These are phyloP conservation scores for Dendrobium huoshanense DNA, from an alignment of 106 monocot species.

Conservation along the genomic window DNA sequence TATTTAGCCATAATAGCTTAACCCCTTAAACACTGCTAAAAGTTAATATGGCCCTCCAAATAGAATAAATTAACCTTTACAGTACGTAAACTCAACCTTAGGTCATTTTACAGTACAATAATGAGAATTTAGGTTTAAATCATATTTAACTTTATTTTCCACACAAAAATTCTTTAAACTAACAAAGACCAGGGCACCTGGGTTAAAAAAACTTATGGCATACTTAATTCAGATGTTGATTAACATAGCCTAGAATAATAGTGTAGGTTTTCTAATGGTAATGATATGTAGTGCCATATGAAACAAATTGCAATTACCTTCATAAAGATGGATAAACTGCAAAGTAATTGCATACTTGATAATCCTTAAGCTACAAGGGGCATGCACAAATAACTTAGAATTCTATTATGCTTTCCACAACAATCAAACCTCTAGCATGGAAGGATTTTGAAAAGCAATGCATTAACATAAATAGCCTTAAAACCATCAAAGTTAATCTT, in stretches of 20 bases:
- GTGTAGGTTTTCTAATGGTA: neutral
- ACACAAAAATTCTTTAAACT: neutral
- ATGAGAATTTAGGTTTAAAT: neutral
- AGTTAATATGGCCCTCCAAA: too few relatives aligned
- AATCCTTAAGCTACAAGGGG: too few relatives aligned
- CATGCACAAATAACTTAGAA: too few relatives aligned
- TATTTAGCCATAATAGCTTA: too few relatives aligned
- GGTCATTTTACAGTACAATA: neutral
- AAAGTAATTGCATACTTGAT: too few relatives aligned
- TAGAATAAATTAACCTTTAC: too few relatives aligned
- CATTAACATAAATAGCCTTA: too few relatives aligned
- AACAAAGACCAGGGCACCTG: neutral
- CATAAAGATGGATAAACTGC: neutral
- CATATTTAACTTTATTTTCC: neutral
- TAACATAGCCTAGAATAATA: neutral
- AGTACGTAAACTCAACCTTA: neutral
- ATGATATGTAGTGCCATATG: neutral
- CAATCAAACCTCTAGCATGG: too few relatives aligned
- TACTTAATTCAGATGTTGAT: neutral
- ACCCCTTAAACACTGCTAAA: too few relatives aligned
- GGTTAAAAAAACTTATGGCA: neutral
- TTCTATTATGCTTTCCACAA: too few relatives aligned
- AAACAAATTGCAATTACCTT: neutral
- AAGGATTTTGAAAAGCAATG: too few relatives aligned
- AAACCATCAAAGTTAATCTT: too few relatives aligned